A percentile compares a stretch with the other conserved stretches of the same genome.
phyloP scores from a whole-genome alignment of 2,329 filamentous ascomycete genomes.

The Fusarium anthophilum region DNA sequence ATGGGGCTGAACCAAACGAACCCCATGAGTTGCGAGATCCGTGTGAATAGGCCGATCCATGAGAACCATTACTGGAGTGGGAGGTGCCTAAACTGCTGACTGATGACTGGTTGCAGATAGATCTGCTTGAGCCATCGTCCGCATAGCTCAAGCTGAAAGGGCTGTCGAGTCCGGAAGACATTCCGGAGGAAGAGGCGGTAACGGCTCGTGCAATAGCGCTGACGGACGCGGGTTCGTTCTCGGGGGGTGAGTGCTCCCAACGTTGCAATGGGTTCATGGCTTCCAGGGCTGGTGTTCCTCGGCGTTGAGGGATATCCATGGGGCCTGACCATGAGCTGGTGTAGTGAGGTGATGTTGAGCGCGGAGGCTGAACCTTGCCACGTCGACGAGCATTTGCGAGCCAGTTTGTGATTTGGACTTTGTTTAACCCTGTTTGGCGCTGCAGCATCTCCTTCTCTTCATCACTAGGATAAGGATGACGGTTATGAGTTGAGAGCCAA shows the following conservation, averaged over 20 bases:
- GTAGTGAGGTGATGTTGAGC: conserved; percentile 75
- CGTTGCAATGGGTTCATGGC: conserved; percentile 66
- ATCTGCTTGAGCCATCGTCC: conserved; percentile 68
- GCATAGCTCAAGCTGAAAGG: conserved; percentile 66
- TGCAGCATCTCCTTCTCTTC: conserved; percentile 85
- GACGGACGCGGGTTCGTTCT: conserved; percentile 69
- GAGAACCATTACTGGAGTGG: conserved; percentile 67
- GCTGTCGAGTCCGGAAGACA: conserved; percentile 66
- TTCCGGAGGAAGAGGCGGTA: conserved; percentile 60
- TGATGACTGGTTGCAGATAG: conserved; percentile 67
- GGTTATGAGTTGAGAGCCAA: conserved; percentile 82
- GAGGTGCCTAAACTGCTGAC: conserved; percentile 69
- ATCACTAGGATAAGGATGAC: conserved; percentile 88
- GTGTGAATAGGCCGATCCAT: conserved; percentile 67
- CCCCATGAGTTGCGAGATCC: conserved; percentile 66
- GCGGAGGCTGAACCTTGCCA: conserved; percentile 76
- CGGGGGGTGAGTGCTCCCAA: conserved; percentile 68
- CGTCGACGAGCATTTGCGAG: conserved; percentile 87
- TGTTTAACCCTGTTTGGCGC: conserved; percentile 80
- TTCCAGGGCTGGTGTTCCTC: conserved; percentile 64
- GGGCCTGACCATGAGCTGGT: conserved; percentile 66
- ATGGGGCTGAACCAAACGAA: conserved; percentile 58
- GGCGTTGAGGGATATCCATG: conserved; percentile 77
- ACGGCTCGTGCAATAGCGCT: conserved; percentile 67
- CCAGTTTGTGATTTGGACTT: conserved; percentile 91